These are phyloP conservation scores for Pseudogymnoascus sp. DNA, from an alignment of 2,329 filamentous ascomycete species.

Conservation along the genomic window DNA sequence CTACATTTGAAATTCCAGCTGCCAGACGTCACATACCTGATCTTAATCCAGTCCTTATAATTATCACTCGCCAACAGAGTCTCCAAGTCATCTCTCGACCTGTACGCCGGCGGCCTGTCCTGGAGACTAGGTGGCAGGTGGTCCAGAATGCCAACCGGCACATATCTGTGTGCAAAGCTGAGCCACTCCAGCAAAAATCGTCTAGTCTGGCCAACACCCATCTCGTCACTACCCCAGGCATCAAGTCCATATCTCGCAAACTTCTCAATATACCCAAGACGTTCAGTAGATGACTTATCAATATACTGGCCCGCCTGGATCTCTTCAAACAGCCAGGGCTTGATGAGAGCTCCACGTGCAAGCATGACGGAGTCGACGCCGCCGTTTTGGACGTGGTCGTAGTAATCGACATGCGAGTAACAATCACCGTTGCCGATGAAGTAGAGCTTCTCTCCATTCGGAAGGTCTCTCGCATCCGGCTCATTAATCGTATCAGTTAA, in stretches of 20 bases:
- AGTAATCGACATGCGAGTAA: slow-evolving; percentile 87
- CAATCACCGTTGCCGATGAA: slow-evolving; percentile 97
- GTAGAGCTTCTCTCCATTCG: slow-evolving; percentile 65
- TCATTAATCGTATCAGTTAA: slow-evolving; percentile 71
- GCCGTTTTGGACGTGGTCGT: slow-evolving; percentile 65
- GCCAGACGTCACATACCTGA: slow-evolving; percentile 60
- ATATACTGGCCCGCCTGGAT: slow-evolving; percentile 88
- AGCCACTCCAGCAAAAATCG: slow-evolving; percentile 93
- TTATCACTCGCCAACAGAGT: slow-evolving; percentile 85
- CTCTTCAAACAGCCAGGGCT: slow-evolving; percentile 98
- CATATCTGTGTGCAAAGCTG: slow-evolving; percentile 86
- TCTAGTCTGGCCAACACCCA: slow-evolving; percentile 82
- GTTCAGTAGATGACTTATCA: slow-evolving; percentile 86
- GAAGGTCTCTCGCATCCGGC: slow-evolving; percentile 65
- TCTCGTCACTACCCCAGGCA: slow-evolving; percentile 91
- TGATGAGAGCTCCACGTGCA: slow-evolving; percentile 89
- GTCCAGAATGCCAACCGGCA: slow-evolving; percentile 83
- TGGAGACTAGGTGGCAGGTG: slow-evolving; percentile 81
- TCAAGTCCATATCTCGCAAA: slow-evolving; percentile 88
- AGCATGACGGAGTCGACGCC: slow-evolving; percentile 94
- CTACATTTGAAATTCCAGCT: neutral
- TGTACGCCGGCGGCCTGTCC: slow-evolving; percentile 78
- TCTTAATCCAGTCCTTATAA: slow-evolving; percentile 98
- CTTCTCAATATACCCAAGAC: slow-evolving; percentile 77
- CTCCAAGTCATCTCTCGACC: slow-evolving; percentile 82